A percentile compares a stretch with the other conserved stretches of the same genome.
phyloP scores from a whole-genome alignment of 2,329 filamentous ascomycete species.

The Mycosphaerelloides madeirae region DNA sequence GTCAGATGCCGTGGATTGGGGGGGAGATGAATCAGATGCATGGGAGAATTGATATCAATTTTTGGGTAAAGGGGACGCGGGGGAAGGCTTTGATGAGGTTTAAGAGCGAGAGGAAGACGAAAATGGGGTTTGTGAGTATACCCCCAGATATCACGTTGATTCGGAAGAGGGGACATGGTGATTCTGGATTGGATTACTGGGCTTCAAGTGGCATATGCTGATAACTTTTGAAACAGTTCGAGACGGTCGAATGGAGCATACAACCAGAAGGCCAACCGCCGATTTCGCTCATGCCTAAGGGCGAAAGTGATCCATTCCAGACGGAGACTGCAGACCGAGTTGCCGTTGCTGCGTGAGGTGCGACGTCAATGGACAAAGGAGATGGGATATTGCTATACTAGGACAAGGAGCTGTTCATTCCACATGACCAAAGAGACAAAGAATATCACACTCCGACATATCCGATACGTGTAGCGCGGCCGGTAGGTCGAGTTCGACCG shows the following conservation, averaged over 20 bases:
- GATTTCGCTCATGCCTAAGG: conserved; percentile 62
- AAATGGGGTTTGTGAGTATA: conserved; percentile 53
- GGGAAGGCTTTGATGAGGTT: conserved; percentile 72
- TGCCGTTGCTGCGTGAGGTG: background rate
- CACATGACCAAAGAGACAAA: too few relatives aligned
- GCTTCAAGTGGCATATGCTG: conserved; percentile 3
- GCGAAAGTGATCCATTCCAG: conserved; percentile 1
- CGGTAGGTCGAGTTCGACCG: too few relatives aligned
- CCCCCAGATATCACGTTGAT: background rate
- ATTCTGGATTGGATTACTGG: too few relatives aligned
- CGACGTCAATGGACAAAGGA: too few relatives aligned
- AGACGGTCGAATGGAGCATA: conserved; percentile 87
- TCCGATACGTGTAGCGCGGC: too few relatives aligned
- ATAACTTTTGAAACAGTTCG: conserved; percentile 56
- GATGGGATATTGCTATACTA: too few relatives aligned
- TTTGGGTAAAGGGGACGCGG: conserved; percentile 77
- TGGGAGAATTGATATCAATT: conserved; percentile 81
- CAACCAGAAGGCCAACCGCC: conserved; percentile 61
- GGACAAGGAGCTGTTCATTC: too few relatives aligned
- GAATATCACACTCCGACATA: too few relatives aligned
- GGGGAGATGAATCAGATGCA: conserved; percentile 87
- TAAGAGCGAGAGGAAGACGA: conserved; percentile 64
- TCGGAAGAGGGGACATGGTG: background rate
- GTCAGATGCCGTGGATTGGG: conserved; percentile 45
- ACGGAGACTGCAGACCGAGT: background rate